Evolutionary conservation across 2,329 filamentous ascomycete genomes (phyloP).

Genomic region (Neonectria magnoliae): DNA sequence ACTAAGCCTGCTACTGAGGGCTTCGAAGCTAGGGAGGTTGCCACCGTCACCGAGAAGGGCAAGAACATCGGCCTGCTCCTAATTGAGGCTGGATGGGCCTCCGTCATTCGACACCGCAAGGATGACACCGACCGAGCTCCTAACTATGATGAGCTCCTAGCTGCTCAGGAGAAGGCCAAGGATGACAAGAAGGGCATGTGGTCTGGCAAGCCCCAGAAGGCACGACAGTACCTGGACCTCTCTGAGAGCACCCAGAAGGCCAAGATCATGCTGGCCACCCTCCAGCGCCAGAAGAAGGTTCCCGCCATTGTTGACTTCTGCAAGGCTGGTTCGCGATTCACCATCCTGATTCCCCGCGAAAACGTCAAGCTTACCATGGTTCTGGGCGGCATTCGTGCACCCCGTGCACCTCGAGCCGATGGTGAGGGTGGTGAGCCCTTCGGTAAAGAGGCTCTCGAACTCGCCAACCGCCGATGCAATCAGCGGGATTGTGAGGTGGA

Average conservation of each 20-base stretch:
- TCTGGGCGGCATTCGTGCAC: slow-evolving; percentile 90
- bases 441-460: slow-evolving; percentile 91
- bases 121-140: slow-evolving; percentile 94
- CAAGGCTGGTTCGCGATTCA: slow-evolving; percentile 96
- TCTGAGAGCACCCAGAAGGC: slow-evolving; percentile 95
- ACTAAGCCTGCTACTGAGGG: slow-evolving; percentile 89
- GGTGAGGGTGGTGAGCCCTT: slow-evolving; percentile 89
- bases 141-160: slow-evolving; percentile 90
- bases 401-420: slow-evolving; percentile 81
- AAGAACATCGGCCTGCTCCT: slow-evolving; percentile 87
- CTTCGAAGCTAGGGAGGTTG: slow-evolving; percentile 94
- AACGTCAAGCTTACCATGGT: slow-evolving; percentile 96
- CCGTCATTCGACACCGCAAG: slow-evolving; percentile 93
- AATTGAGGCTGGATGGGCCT: slow-evolving; percentile 93
- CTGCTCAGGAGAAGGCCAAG: slow-evolving; percentile 84
- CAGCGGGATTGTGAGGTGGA: slow-evolving; percentile 97
- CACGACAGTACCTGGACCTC: slow-evolving; percentile 85
- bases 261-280: slow-evolving; percentile 87
- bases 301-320: slow-evolving; percentile 96
- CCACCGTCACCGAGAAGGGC: slow-evolving; percentile 82
- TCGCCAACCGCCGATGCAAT: slow-evolving; percentile 87
- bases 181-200: slow-evolving; percentile 93
- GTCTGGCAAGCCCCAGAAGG: slow-evolving; percentile 87
- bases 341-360: slow-evolving; percentile 89
- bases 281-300: slow-evolving; percentile 91